These are phyloP conservation scores for Coemansia sp. DNA, from an alignment of 192 early-diverging fungal species.

Conservation along the genomic window DNA sequence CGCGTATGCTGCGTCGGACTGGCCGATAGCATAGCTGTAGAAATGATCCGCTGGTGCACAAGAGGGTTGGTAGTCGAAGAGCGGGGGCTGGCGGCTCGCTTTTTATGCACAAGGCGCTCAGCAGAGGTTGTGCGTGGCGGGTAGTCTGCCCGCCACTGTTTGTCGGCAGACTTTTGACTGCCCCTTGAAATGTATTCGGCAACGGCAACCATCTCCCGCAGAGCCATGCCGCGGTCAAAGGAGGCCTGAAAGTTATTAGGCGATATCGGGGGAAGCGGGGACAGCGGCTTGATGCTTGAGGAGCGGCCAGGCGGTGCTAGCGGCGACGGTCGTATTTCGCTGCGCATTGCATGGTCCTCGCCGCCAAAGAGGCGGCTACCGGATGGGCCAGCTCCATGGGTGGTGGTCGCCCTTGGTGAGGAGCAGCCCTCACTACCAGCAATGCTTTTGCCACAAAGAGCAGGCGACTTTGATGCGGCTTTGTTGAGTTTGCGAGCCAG, in stretches of 20 bases:
- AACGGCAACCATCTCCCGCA: conserved; percentile 23
- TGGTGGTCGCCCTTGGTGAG: too few relatives aligned
- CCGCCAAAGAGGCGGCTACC: too few relatives aligned
- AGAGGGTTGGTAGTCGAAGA: too few relatives aligned
- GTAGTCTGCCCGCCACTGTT: not conserved
- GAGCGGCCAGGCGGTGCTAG: conserved; percentile 11
- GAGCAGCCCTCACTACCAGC: not conserved
- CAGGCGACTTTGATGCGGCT: not conserved
- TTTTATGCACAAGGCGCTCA: too few relatives aligned
- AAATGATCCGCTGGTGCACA: conserved; percentile 10
- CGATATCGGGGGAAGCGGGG: conserved; percentile 37
- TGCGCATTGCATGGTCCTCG: too few relatives aligned
- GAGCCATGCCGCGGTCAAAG: conserved; percentile 40
- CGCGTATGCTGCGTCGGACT: not conserved
- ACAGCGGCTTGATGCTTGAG: conserved; percentile 27
- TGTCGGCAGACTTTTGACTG: too few relatives aligned
- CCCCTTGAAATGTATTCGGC: conserved; percentile 21
- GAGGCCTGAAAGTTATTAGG: conserved; percentile 50
- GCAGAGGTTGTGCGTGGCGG: conserved; percentile 35
- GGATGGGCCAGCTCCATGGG: too few relatives aligned
- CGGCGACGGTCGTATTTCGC: too few relatives aligned
- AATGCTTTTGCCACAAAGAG: not conserved
- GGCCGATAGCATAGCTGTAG: conserved; percentile 3
- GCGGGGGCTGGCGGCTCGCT: not conserved
- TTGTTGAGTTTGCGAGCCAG: conserved; percentile 15